phyloP scores from a whole-genome alignment of 1,284 basidiomycete species.

The Limonomyces culmigenus region DNA sequence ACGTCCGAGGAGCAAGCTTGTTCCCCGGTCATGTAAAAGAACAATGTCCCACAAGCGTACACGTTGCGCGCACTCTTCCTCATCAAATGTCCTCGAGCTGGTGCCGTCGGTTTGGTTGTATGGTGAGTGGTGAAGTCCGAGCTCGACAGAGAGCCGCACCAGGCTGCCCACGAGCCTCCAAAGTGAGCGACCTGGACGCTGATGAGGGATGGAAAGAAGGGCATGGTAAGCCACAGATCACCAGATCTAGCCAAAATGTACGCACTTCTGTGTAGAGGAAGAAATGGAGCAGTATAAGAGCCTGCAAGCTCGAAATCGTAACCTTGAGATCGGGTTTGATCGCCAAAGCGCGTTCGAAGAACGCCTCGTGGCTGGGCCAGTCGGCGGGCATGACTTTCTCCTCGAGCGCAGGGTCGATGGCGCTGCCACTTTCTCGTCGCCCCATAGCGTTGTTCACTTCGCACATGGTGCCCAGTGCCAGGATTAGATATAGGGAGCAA shows the following conservation, averaged over 20 bases:
- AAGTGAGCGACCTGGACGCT: constrained; percentile 70
- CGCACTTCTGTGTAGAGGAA: constrained; percentile 71
- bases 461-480: constrained; percentile 65
- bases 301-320: constrained; percentile 63
- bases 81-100: constrained; percentile 31
- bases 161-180: constrained; percentile 74
- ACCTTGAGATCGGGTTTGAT: constrained; percentile 67
- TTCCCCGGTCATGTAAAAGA: constrained; percentile 68
- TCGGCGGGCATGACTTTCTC: constrained; percentile 29
- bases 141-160: constrained; percentile 60
- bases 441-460: constrained; percentile 56
- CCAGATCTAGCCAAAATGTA: constrained; percentile 1
- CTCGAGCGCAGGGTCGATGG: constrained; percentile 16
- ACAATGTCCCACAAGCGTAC: constrained; percentile 70
- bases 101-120: constrained; percentile 14
- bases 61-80: constrained; percentile 56
- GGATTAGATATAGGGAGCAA: constrained; percentile 56
- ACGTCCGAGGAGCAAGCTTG: constrained; percentile 69
- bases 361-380: constrained; percentile 69
- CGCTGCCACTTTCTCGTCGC: constrained; percentile 22
- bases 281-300: constrained; percentile 68
- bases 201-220: constrained; percentile 4
- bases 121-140: constrained; percentile 56
- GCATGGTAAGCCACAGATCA: constrained; percentile 4
- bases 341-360: constrained; percentile 58